Base-by-base conservation (phyloP, 73 alveolate species). In the Paramecium sonneborni region DNA sequence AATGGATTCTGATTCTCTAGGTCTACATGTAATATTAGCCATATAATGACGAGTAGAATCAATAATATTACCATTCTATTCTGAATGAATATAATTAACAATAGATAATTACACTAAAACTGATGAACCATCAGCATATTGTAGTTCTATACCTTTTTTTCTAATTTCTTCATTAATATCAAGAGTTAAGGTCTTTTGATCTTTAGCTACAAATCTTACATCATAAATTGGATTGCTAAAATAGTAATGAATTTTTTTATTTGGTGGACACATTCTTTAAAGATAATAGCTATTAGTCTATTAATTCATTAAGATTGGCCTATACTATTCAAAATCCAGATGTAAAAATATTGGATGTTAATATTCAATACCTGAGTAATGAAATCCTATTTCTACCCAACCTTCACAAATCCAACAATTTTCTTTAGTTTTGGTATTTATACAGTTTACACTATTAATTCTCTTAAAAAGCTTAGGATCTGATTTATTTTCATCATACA, bases 331-430 rank as follows among this genome's bases (percentile, higher is more conserved):
- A 88, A 88, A 88, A 44, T 88, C 94, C 15, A 88, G 52, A 70
- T 88, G 94, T 6, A 88, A 70, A 30, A 88, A 88, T 30, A 69
- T 82, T 0, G 94, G 94, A 70, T 88, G 57, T 24, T 88, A 24
- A 26, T 57, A 69, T 30, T 56, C 32, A 44, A 38, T 67, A 3
- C 67, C 89, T 14, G 84, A 56, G 26, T 48, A 69, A 69, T 88
- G 67, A 72, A 88, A 88, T 30, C 74, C 44, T 1, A 88, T 26
- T 30, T 88, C 94, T 43, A 37, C 18, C 94, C 94, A 88, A 44
- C 94, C 91, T 18, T 88, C 94, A 88, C 94, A 88, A n/a, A 88
- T 72, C 94, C 94, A 88, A 57, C 94, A 88, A 70, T 69, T 68
- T 4, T 88, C 94, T 69, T 69, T 68, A 7, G 85, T 88, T n/a